Evolutionary conservation across 176 grass and related monocot species (phyloP).

Genomic region (Thalia dealbata): DNA sequence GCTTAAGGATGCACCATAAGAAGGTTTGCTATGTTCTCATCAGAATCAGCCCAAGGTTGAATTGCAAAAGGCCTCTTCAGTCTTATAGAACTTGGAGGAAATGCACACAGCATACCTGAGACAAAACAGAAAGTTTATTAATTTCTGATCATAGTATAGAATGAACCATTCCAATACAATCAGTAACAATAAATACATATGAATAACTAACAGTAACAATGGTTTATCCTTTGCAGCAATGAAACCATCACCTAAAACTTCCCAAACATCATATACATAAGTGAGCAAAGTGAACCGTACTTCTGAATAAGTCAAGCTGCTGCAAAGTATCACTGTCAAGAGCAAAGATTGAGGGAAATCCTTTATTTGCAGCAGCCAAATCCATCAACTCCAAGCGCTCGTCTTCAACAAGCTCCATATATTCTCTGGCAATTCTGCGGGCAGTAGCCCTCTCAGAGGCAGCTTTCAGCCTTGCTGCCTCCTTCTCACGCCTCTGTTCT

Average conservation of each 20-base stretch:
- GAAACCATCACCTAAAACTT: not conserved
- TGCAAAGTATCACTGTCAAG: constrained; percentile 84
- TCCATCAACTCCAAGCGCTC: constrained; percentile 94
- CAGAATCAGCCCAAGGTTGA: constrained; percentile 67
- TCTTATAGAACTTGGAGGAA: constrained; percentile 55
- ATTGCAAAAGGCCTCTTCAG: constrained; percentile 62
- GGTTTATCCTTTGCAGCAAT: not conserved
- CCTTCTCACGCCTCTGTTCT: constrained; percentile 80
- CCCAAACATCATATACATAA: not conserved
- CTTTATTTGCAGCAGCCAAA: constrained; percentile 70
- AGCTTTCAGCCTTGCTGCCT: constrained; percentile 70
- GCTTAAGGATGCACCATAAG: constrained; percentile 58
- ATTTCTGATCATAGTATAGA: not conserved
- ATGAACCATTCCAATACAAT: not conserved
- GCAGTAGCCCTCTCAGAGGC: constrained; percentile 87
- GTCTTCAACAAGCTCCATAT: constrained; percentile 90
- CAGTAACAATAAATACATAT: not conserved
- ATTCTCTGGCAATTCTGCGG: constrained; percentile 75
- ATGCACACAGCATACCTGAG: constrained; percentile 62
- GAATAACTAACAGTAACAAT: not conserved
- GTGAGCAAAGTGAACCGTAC: constrained; percentile 22
- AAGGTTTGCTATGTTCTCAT: constrained; percentile 81
- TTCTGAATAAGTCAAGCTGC: constrained; percentile 84
- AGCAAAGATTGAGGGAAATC: constrained; percentile 62
- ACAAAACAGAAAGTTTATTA: not conserved